Conservation (phyloP, 2,329 filamentous ascomycete species). For the Cryphonectria parasitica region DNA sequence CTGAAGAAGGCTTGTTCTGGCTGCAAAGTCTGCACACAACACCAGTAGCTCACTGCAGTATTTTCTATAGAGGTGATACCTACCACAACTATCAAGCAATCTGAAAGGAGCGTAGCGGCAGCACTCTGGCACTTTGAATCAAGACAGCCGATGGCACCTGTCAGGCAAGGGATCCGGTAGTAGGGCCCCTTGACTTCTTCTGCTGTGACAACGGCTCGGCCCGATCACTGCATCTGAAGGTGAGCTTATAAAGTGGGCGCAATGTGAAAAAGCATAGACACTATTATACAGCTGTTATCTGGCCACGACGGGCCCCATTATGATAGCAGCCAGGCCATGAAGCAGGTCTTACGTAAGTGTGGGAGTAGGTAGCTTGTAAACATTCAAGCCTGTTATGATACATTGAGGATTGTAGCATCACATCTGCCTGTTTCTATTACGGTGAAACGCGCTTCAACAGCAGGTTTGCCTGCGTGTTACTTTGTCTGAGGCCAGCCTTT, state of each 20-base stretch:
- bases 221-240: not conserved
- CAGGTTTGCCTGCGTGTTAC: no score
- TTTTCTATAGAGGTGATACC: no score
- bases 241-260: not conserved
- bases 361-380: no score
- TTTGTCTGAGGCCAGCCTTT: no score
- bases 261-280: not conserved
- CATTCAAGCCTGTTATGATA: no score
- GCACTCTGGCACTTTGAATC: not conserved
- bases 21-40: no score
- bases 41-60: no score
- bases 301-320: no score
- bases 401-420: no score
- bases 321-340: not conserved
- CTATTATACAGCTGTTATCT: not conserved
- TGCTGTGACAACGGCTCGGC: not conserved
- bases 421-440: no score
- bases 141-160: not conserved
- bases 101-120: not conserved
- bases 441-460: no score
- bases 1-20: no score
- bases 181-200: not conserved
- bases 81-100: not conserved
- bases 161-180: not conserved
- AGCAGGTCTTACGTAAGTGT: not conserved